Evolutionary conservation across 2,329 filamentous ascomycete species (phyloP).

Genomic region (Coniochaeta ligniaria): DNA sequence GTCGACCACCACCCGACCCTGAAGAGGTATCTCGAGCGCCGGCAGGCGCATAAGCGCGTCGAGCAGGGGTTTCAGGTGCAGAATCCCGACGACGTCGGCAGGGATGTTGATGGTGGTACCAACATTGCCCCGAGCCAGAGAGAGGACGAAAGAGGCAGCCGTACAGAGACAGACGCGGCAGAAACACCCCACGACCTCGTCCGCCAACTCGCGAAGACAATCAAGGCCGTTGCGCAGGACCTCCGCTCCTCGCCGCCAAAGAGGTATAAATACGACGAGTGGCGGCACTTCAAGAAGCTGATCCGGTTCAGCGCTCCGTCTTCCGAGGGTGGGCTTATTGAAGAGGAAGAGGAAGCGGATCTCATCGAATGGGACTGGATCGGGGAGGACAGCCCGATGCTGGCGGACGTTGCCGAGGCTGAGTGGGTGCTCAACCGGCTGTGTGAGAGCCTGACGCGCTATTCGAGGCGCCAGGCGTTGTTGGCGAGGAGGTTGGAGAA

Average conservation of each 20-base stretch:
- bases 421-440: conserved; percentile 62
- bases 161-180: conserved; percentile 35
- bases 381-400: conserved; percentile 59
- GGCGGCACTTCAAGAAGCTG: conserved; percentile 57
- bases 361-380: conserved; percentile 68
- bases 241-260: conserved; percentile 36
- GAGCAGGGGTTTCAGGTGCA: conserved; percentile 19
- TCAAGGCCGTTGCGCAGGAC: conserved; percentile 48
- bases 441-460: conserved; percentile 51
- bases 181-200: conserved; percentile 40
- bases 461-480: conserved; percentile 9
- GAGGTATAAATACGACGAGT: conserved; percentile 60
- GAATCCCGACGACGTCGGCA: conserved; percentile 17
- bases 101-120: conserved; percentile 2
- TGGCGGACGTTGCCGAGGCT: conserved; percentile 53
- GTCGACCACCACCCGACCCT: conserved; percentile 39
- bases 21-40: conserved; percentile 25
- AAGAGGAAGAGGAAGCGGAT: conserved; percentile 40
- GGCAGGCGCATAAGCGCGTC: conserved; percentile 34
- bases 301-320: conserved; percentile 46
- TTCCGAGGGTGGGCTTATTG: conserved; percentile 16
- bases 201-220: conserved; percentile 45
- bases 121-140: neutral
- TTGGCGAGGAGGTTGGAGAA: neutral
- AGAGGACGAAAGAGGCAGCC: conserved; percentile 19